Conservation (phyloP, 2,329 filamentous ascomycete species). For the Raffaelea albimanens region DNA sequence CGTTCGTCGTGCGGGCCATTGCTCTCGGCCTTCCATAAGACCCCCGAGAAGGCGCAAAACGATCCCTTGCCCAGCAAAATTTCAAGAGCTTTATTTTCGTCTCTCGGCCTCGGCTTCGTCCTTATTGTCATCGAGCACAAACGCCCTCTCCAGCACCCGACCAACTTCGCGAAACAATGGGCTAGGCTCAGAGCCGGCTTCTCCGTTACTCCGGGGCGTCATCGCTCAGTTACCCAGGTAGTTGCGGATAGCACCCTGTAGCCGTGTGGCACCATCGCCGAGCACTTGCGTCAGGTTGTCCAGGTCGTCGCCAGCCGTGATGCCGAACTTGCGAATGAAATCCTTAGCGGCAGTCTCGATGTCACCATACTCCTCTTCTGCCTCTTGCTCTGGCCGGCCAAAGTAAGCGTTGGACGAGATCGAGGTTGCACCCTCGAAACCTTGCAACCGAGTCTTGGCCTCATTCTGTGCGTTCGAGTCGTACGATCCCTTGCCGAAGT, state of each 20-base stretch:
- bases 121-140: too few relatives aligned
- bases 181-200: too few relatives aligned
- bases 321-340: conserved; percentile 88
- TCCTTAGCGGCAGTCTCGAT: conserved; percentile 91
- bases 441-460: conserved; percentile 77
- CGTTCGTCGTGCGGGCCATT: too few relatives aligned
- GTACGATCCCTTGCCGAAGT: conserved; percentile 85
- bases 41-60: too few relatives aligned
- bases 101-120: too few relatives aligned
- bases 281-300: conserved; percentile 79
- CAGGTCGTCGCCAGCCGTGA: conserved; percentile 90
- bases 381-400: conserved; percentile 73
- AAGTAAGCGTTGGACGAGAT: conserved; percentile 99
- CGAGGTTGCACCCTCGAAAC: conserved; percentile 83
- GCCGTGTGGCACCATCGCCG: conserved; percentile 73
- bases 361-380: conserved; percentile 73
- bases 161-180: too few relatives aligned
- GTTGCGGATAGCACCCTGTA: conserved; percentile 66
- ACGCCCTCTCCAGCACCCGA: too few relatives aligned
- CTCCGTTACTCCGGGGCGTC: not conserved
- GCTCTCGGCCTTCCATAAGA: too few relatives aligned
- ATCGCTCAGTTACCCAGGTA: conserved; percentile 48
- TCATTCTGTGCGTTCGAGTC: conserved; percentile 74
- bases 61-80: too few relatives aligned
- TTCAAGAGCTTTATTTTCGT: too few relatives aligned